Evolutionary conservation across 202 grass and related monocot species (phyloP).

Genomic region (Cymbopogon flexuosus): DNA sequence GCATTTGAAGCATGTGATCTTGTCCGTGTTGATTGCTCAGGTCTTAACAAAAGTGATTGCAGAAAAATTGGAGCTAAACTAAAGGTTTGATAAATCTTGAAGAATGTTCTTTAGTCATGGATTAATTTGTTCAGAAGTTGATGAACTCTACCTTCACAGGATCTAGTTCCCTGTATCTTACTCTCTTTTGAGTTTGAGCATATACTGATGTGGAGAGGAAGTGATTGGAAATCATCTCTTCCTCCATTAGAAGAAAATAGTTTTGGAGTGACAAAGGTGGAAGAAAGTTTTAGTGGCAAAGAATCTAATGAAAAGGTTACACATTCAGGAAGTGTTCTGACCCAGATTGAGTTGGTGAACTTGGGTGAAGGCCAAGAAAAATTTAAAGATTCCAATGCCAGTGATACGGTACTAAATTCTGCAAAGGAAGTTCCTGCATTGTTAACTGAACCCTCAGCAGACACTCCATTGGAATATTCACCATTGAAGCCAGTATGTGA

Average conservation of each 20-base stretch:
- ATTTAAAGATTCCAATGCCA: neutral
- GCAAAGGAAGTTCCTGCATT: neutral
- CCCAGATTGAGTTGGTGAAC: constrained; percentile 13
- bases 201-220: constrained; percentile 94
- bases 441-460: constrained; percentile 18
- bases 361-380: constrained; percentile 21
- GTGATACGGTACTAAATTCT: constrained; percentile 1
- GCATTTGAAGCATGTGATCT: constrained; percentile 95
- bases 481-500: constrained; percentile 10
- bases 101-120: constrained; percentile 4
- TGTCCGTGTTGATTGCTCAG: constrained; percentile 68
- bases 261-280: constrained; percentile 16
- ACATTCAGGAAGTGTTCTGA: constrained; percentile 24
- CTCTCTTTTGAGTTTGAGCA: constrained; percentile 87
- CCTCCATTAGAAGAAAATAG: constrained; percentile 36
- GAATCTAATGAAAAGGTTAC: constrained; percentile 22
- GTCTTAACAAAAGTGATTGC: constrained; percentile 78
- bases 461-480: constrained; percentile 12
- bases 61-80: constrained; percentile 94
- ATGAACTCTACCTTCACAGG: constrained; percentile 53
- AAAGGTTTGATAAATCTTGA: constrained; percentile 45
- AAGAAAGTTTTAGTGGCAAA: constrained; percentile 26
- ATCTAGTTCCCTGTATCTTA: constrained; percentile 81
- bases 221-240: constrained; percentile 62
- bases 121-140: constrained; percentile 37